Evolutionary conservation across 345 rosid species (phyloP), one percentile per base, ranked within the genome.

Genomic region (Salix caprea): DNA sequence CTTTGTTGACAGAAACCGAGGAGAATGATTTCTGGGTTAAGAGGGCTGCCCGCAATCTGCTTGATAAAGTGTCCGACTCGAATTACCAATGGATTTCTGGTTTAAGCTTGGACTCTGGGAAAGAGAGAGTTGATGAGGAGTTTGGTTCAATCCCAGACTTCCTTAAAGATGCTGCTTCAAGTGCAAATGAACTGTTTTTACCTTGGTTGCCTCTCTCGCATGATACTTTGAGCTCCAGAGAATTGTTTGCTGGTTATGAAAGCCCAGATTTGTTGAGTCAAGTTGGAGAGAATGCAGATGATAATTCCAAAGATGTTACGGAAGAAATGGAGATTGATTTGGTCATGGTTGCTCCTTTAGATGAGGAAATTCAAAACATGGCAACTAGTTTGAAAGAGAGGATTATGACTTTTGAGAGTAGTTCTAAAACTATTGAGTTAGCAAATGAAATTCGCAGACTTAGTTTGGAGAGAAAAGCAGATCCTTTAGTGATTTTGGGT

Each of bases 151-250:
- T 92, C 4, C 96, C 96, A 2, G 84, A 24, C 62, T 94, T 93
- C 92, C 88, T 91, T 19, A 84, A 77, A 72, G 78, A 77, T 67
- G 78, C 74, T 0, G 82, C 71, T 46, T 67, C 66, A 18, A 24
- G 58, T 71, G 70, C 54, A 1, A n/a, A 48, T 78, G 83, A 79
- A 42, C 26, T 50, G 50, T 39, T 87, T 79, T 80, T 93, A 68
- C 87, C 92, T 32, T 91, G 92, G 95, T 89, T 92, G 83, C 96
- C 98, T 28, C 46, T 91, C 58, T 79, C 89, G 0, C 24, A 1
- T 26, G 71, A 65, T 69, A 89, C 87, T 72, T 75, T 83, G 74
- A 64, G 60, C 36, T 81, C 86, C 16, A 84, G 67, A 30, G 80
- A 52, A 67, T 46, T 73, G 62, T 81, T 69, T 56, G 83, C 73